Evolutionary conservation across 805 yeast genomes (phyloP).

Genomic region (Yamadazyma insecticola): DNA sequence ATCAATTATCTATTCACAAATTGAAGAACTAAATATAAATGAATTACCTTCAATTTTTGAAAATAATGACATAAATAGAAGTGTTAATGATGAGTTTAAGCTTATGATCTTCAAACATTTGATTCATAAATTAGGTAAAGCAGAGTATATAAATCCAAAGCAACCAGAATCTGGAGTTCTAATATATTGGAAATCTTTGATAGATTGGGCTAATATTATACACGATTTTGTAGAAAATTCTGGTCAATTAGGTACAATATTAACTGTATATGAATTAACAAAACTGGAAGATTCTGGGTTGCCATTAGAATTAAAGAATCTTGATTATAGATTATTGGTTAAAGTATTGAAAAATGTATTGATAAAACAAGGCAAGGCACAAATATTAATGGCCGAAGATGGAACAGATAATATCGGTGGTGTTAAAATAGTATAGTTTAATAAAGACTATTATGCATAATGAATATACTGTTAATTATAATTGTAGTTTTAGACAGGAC

Average conservation of each 20-base stretch:
- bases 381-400: conserved; percentile 60
- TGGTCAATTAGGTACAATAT: conserved; percentile 71
- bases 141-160: conserved; percentile 48
- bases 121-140: conserved; percentile 48
- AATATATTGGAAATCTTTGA: conserved; percentile 56
- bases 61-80: conserved; percentile 48
- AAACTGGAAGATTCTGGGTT: conserved; percentile 55
- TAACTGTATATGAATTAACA: conserved; percentile 78
- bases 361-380: conserved; percentile 68
- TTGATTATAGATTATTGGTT: conserved; percentile 54
- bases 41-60: conserved; percentile 41
- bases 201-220: conserved; percentile 34
- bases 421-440: conserved; percentile 55
- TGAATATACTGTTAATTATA: neutral
- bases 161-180: conserved; percentile 64
- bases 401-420: conserved; percentile 60
- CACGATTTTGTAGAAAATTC: conserved; percentile 49
- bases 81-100: conserved; percentile 51
- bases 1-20: conserved; percentile 22
- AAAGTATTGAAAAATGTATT: conserved; percentile 50
- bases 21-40: conserved; percentile 11
- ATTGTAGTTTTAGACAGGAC: too few species aligned
- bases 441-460: neutral
- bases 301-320: conserved; percentile 55
- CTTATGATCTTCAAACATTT: conserved; percentile 53